Conservation (phyloP, 805 yeast species). For the Sugiyamaella marilandica region DNA sequence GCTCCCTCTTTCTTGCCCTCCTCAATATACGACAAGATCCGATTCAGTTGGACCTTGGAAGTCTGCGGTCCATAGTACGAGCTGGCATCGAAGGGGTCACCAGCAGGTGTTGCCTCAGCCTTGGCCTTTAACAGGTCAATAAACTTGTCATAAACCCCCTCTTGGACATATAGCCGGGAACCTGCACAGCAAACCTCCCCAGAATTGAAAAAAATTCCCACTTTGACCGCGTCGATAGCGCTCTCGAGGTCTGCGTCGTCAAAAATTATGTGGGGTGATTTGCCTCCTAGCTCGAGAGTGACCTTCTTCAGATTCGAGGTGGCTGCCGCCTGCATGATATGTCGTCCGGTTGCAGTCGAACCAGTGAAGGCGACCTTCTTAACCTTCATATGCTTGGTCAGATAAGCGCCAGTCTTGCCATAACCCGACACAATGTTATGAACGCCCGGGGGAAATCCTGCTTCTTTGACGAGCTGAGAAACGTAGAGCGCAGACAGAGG, state of each 20-base stretch:
- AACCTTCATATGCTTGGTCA: slow-evolving; percentile 59
- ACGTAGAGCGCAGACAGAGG: slow-evolving; percentile 64
- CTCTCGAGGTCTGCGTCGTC: slow-evolving; percentile 76
- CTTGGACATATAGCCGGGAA: slow-evolving; percentile 86
- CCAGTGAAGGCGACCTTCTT: slow-evolving; percentile 94
- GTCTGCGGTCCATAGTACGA: slow-evolving; percentile 90
- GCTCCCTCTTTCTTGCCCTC: slow-evolving; percentile 84
- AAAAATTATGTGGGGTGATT: slow-evolving; percentile 85
- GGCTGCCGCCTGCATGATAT: slow-evolving; percentile 72
- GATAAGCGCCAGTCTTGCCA: slow-evolving; percentile 65
- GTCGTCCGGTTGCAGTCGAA: slow-evolving; percentile 83
- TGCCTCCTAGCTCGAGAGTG: slow-evolving; percentile 93
- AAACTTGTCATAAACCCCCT: slow-evolving; percentile 71
- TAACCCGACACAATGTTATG: slow-evolving; percentile 66
- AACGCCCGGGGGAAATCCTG: slow-evolving; percentile 78
- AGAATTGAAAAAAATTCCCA: slow-evolving; percentile 86
- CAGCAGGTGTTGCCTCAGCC: slow-evolving; percentile 45
- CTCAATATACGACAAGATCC: slow-evolving; percentile 69
- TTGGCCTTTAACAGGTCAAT: slow-evolving; percentile 51
- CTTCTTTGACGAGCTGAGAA: slow-evolving; percentile 53
- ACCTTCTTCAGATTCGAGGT: slow-evolving; percentile 74
- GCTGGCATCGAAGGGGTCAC: slow-evolving; percentile 73
- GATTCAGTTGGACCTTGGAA: slow-evolving; percentile 67
- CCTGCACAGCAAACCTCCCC: slow-evolving; percentile 98
- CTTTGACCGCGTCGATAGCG: slow-evolving; percentile 67